Conservation (phyloP, 306 rosid species). For the Prunus davidiana region DNA sequence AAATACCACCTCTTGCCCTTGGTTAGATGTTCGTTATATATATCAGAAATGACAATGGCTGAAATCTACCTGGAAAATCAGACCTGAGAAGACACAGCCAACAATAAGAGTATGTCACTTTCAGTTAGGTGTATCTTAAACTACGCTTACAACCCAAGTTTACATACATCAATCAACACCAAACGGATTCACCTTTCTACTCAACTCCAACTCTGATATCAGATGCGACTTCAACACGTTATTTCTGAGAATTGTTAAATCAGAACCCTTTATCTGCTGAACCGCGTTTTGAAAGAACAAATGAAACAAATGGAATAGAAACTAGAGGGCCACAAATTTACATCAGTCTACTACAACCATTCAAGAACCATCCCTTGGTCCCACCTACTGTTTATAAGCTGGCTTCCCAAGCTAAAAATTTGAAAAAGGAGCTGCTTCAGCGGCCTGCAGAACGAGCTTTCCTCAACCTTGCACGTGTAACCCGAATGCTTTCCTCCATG, state of each 20-base stretch:
- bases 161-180: background rate
- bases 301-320: slow-evolving; percentile 46
- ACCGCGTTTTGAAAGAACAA: slow-evolving; percentile 26
- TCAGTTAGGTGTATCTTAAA: too few species aligned
- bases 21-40: too few species aligned
- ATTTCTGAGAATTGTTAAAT: background rate
- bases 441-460: slow-evolving; percentile 36
- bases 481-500: slow-evolving; percentile 26
- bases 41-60: too few species aligned
- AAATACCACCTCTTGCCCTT: too few species aligned
- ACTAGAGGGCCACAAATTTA: slow-evolving; percentile 49
- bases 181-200: background rate
- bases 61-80: too few species aligned
- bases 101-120: too few species aligned
- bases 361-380: slow-evolving; percentile 31
- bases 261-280: slow-evolving; percentile 12
- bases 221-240: background rate
- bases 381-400: slow-evolving; percentile 24
- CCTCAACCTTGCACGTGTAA: slow-evolving; percentile 27
- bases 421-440: slow-evolving; percentile 18
- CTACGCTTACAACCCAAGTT: background rate
- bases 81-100: too few species aligned
- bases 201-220: background rate
- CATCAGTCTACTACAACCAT: slow-evolving; percentile 40
- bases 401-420: slow-evolving; percentile 18